A percentile compares a stretch with the other conserved stretches of the same genome.
Conservation (phyloP, 306 rosid species). For the Quercus parvula region DNA sequence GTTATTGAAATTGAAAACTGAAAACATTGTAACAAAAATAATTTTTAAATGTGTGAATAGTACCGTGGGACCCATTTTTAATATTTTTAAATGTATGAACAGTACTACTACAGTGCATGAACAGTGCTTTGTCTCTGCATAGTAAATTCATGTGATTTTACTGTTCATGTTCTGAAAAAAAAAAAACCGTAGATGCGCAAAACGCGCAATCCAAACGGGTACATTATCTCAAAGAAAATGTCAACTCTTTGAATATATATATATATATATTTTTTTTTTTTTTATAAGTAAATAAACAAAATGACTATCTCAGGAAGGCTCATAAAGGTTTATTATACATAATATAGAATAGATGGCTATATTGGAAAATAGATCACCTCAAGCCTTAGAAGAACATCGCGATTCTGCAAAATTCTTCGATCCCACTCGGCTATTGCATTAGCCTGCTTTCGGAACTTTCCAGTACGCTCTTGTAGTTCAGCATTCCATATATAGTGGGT, state of each 20-base stretch:
- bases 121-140: too few species aligned
- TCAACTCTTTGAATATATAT: not conserved
- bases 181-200: too few species aligned
- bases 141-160: too few species aligned
- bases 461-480: constrained; percentile 92
- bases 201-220: too few species aligned
- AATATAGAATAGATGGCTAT: not conserved
- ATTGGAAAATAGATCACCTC: constrained; percentile 48
- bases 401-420: constrained; percentile 81
- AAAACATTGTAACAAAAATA: too few species aligned
- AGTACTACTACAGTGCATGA: too few species aligned
- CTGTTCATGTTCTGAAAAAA: too few species aligned
- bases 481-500: constrained; percentile 48
- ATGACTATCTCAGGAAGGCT: not conserved
- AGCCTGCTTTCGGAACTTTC: constrained; percentile 91
- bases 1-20: too few species aligned
- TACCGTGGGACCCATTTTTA: too few species aligned
- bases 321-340: not conserved
- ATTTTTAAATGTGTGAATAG: too few species aligned
- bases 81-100: too few species aligned
- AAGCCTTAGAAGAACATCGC: constrained; percentile 76
- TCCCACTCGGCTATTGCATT: constrained; percentile 96
- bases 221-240: not conserved
- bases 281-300: not conserved
- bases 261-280: too few species aligned